Percentiles rank a stretch among this genome's conserved stretches.
phyloP scores from a whole-genome alignment of 768 basidiomycete species.

The Tulasnella sp. region DNA sequence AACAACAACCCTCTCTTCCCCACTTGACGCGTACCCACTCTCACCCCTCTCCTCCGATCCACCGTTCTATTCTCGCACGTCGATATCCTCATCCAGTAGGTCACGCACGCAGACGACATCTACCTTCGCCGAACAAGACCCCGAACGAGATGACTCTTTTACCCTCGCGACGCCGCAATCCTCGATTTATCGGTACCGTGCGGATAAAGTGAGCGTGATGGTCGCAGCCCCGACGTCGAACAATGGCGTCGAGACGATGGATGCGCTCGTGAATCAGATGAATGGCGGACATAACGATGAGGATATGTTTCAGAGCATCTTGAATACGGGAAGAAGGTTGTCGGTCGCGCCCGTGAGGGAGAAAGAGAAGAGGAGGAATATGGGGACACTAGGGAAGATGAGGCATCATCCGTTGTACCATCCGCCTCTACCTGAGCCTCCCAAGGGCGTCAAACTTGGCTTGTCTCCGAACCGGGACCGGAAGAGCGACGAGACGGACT shows the following conservation, averaged over 20 bases:
- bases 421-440: constrained; percentile 73
- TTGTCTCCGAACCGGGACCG: not conserved
- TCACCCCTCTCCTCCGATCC: not conserved
- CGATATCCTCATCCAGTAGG: constrained; percentile 3
- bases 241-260: constrained; percentile 60
- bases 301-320: constrained; percentile 6
- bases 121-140: constrained; percentile 10
- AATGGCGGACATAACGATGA: constrained; percentile 36
- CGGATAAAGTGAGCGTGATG: constrained; percentile 30
- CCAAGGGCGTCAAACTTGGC: constrained; percentile 24
- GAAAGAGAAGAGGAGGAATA: constrained; percentile 33
- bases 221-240: constrained; percentile 69
- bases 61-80: constrained; percentile 9
- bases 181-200: constrained; percentile 2
- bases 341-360: constrained; percentile 33
- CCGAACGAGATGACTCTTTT: not conserved
- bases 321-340: not conserved
- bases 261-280: constrained; percentile 83
- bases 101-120: constrained; percentile 13
- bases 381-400: constrained; percentile 34
- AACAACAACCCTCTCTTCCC: not conserved
- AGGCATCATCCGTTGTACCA: constrained; percentile 65
- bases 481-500: too few relatives aligned
- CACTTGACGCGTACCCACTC: not conserved
- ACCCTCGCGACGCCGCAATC: constrained; percentile 6